A percentile compares a stretch with the other conserved stretches of the same genome.
Conservation (phyloP, 1,139 yeast genomes). For the Blastobotrys apis region DNA sequence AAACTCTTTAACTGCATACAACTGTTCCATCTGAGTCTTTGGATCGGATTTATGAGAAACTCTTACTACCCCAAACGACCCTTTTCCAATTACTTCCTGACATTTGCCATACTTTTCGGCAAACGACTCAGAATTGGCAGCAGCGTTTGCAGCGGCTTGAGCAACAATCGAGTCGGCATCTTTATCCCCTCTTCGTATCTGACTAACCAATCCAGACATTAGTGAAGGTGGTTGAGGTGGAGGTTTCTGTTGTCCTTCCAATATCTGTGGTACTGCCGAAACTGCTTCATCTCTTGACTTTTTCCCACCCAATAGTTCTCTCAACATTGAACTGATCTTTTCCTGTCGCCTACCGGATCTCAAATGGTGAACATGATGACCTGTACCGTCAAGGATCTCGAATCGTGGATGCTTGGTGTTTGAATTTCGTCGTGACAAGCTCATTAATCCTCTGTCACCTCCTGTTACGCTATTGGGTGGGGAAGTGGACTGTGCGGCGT, state of each 20-base stretch:
- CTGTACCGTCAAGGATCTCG: slow-evolving; percentile 22
- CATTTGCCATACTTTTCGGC: slow-evolving; percentile 73
- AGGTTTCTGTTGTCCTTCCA: not conserved
- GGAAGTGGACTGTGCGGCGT: too few relatives aligned
- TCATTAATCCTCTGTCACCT: too few relatives aligned
- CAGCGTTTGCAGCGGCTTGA: slow-evolving; percentile 24
- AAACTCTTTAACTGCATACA: slow-evolving; percentile 81
- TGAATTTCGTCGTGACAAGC: slow-evolving; percentile 8
- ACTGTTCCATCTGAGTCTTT: slow-evolving; percentile 40
- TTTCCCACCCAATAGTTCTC: slow-evolving; percentile 59
- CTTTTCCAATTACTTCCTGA: slow-evolving; percentile 76
- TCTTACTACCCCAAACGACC: slow-evolving; percentile 81
- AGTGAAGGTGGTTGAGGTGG: slow-evolving; percentile 25
- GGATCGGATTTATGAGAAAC: slow-evolving; percentile 54
- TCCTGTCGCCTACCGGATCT: slow-evolving; percentile 77
- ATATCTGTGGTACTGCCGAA: slow-evolving; percentile 19
- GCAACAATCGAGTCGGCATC: slow-evolving; percentile 20
- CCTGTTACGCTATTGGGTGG: too few relatives aligned
- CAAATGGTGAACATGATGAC: slow-evolving; percentile 64
- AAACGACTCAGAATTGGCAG: slow-evolving; percentile 39
- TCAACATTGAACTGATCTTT: slow-evolving; percentile 72
- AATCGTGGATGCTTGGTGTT: slow-evolving; percentile 16
- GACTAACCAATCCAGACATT: slow-evolving; percentile 26
- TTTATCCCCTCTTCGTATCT: slow-evolving; percentile 21
- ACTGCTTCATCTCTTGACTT: slow-evolving; percentile 24